phyloP scores from a whole-genome alignment of 2,329 filamentous ascomycete genomes.

The Pseudogymnoascus destructans region DNA sequence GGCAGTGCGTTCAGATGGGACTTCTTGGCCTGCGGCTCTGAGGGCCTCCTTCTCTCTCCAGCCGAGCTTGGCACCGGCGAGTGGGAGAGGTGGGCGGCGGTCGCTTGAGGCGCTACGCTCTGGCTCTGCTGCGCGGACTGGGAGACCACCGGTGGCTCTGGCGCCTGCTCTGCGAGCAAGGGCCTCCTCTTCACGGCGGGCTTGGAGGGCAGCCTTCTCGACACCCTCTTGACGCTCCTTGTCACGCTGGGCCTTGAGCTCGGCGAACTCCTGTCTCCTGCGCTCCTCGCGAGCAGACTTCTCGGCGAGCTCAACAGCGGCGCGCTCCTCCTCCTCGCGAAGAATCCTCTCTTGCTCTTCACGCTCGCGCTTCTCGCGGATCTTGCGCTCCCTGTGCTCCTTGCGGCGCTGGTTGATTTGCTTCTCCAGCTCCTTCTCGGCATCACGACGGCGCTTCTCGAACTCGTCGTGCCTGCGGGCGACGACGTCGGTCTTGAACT shows the following conservation, averaged over 20 bases:
- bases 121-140: constrained; percentile 28
- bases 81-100: constrained; percentile 45
- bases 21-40: constrained; percentile 27
- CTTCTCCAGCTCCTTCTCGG: constrained; percentile 84
- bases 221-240: constrained; percentile 54
- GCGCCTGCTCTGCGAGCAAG: constrained; percentile 59
- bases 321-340: constrained; percentile 76
- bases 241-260: constrained; percentile 51
- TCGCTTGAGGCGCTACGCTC: constrained; percentile 35
- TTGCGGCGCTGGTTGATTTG: constrained; percentile 80
- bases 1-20: constrained; percentile 26
- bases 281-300: constrained; percentile 68
- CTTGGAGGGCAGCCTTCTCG: constrained; percentile 56
- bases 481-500: constrained; percentile 68
- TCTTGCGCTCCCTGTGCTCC: constrained; percentile 71
- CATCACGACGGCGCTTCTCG: constrained; percentile 81
- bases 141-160: constrained; percentile 37
- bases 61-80: constrained; percentile 48
- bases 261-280: constrained; percentile 57
- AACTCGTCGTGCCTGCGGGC: constrained; percentile 89
- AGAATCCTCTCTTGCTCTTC: constrained; percentile 71
- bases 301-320: constrained; percentile 72
- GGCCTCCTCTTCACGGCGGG: constrained; percentile 77
- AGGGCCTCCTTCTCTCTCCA: constrained; percentile 63
- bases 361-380: constrained; percentile 69